These are phyloP conservation scores for Gyrodon lividus DNA, from an alignment of 768 basidiomycete species.

Conservation along the genomic window DNA sequence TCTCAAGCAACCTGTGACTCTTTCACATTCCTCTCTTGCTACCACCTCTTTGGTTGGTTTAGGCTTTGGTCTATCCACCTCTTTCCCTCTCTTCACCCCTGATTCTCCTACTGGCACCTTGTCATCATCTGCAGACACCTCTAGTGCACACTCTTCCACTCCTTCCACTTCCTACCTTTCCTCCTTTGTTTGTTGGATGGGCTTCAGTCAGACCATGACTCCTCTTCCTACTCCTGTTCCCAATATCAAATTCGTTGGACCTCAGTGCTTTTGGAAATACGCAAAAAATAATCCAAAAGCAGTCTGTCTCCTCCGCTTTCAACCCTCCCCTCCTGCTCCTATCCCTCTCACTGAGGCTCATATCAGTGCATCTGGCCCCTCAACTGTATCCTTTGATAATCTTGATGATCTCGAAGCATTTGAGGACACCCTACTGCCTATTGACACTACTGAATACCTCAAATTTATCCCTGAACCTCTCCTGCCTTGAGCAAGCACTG, in stretches of 20 bases:
- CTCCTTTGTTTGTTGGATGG: background rate
- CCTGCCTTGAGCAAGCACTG: constrained; percentile 23
- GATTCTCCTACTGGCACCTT: background rate
- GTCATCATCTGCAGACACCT: background rate
- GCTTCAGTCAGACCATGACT: background rate
- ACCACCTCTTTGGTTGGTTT: background rate
- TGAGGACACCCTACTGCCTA: too few species aligned
- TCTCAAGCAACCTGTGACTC: constrained; percentile 25
- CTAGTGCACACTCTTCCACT: background rate
- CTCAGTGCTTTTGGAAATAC: background rate
- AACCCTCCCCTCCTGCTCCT: background rate
- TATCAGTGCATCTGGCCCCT: background rate
- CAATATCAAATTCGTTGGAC: constrained; percentile 1
- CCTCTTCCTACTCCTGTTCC: background rate
- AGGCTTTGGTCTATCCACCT: constrained; percentile 15
- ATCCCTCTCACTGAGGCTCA: background rate
- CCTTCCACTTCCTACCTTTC: background rate
- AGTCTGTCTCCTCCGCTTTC: background rate
- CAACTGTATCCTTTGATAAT: background rate
- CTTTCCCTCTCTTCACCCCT: background rate
- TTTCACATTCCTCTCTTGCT: constrained; percentile 1
- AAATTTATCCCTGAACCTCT: constrained; percentile 28
- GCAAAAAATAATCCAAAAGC: background rate
- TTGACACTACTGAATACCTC: background rate
- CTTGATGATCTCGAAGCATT: background rate